Conservation (phyloP, 257 asterid species). For the Nicotiana benthamiana region DNA sequence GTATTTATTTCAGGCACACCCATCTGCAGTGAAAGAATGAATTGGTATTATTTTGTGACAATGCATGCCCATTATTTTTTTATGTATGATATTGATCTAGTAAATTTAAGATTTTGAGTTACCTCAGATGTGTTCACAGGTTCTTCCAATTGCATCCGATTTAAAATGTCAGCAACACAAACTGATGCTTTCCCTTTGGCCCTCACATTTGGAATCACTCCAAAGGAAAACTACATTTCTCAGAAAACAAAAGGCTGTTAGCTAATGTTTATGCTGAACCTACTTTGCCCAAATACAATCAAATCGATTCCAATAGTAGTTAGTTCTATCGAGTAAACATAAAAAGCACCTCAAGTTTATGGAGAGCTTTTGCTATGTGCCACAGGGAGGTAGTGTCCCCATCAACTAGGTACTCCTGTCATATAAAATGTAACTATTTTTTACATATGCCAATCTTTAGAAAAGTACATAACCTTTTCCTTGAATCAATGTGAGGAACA, state of each 20-base stretch:
- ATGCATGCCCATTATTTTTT: not conserved
- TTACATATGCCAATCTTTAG: conserved; percentile 23
- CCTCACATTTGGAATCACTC: conserved; percentile 91
- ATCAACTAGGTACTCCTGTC: conserved; percentile 73
- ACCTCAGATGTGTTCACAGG: conserved; percentile 76
- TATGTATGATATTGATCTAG: not conserved
- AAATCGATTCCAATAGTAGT: not conserved
- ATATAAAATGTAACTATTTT: conserved; percentile 17
- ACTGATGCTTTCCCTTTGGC: conserved; percentile 90
- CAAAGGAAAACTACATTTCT: conserved; percentile 64
- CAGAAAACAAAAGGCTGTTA: conserved; percentile 14
- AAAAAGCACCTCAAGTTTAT: conserved; percentile 69
- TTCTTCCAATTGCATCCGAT: conserved; percentile 89
- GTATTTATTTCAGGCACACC: conserved; percentile 85
- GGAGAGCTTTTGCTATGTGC: conserved; percentile 94
- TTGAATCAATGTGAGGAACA: not conserved
- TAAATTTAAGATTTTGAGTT: conserved; percentile 14
- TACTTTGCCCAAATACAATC: not conserved
- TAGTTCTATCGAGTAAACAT: not conserved
- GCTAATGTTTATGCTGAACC: not conserved
- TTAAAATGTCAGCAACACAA: conserved; percentile 81
- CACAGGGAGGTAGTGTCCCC: conserved; percentile 87
- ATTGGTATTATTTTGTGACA: conserved; percentile 8
- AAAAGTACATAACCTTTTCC: not conserved
- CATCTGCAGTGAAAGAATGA: conserved; percentile 34